Evolutionary conservation across 495 filamentous ascomycete genomes (phyloP), one percentile per base, ranked within the genome.

Genomic region (Neurospora sp.): DNA sequence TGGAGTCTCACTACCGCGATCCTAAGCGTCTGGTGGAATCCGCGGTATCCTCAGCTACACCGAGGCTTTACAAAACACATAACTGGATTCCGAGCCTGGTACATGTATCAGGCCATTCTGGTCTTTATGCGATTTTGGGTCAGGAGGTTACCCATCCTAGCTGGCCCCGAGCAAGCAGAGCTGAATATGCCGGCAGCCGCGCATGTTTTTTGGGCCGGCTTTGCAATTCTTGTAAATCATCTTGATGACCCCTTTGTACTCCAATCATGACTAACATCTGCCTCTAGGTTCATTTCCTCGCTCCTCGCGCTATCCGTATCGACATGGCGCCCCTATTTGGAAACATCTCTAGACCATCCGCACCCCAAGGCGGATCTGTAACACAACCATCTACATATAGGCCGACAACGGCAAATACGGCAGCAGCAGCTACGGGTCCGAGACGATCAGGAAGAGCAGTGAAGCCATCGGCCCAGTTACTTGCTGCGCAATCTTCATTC

Each of bases 1-100:
- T 82, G 82, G 86, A 83, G 82, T 19, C 82, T 91, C 36, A 73
- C 86, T 28, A 80, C 87, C 3, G 88, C 87, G 34, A 74, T 91
- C 36, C 75, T 88, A 7, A 87, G 90, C 3, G 79, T 90, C 15
- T 94, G 91, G 89, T 97, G 92, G 91, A 94, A 94, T 74, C 92
- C 92, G 8, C 87, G 86, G 71, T 84, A 93, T 77, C 85, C 86
- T 73, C 82, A 91, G 74, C 89, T 89, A 76, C 82, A 89, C n/a
- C 85, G 87, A 71, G 89, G 90, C 31, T 85, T 89, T 75, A 86
- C 84, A 48, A 89, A 85, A 37, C 89, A 90, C 71, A 87, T 94
- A 71, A 81, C 84, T 11, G 92, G 93, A 0, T 84, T 92, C 13
- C 80, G 82, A 7, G 86, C 90, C 71, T 93, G 91, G 84, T 93